Evolutionary conservation across 1,284 basidiomycete species (phyloP).

Genomic region (Fistulina hepatica): DNA sequence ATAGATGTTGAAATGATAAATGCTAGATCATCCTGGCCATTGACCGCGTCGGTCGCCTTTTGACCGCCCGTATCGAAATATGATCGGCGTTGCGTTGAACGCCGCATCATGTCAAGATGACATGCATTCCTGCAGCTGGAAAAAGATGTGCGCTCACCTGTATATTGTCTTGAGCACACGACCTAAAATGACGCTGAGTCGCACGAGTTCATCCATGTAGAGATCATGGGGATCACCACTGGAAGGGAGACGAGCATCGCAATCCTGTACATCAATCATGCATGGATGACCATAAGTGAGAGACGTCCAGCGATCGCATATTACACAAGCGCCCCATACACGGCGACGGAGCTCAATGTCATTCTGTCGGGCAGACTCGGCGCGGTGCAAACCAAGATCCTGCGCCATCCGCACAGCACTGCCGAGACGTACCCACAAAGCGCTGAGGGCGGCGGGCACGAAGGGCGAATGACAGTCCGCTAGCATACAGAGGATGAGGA

Average conservation of each 20-base stretch:
- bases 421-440: constrained; percentile 67
- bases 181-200: constrained; percentile 79
- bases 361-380: constrained; percentile 63
- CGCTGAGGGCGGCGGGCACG: constrained; percentile 66
- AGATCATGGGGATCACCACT: constrained; percentile 61
- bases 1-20: constrained; percentile 9
- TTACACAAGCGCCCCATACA: constrained; percentile 85
- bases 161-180: constrained; percentile 87
- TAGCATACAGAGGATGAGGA: constrained; percentile 77
- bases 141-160: constrained; percentile 35
- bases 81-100: too few relatives aligned
- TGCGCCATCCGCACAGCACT: constrained; percentile 87
- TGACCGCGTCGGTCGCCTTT: neutral
- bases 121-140: too few relatives aligned
- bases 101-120: too few relatives aligned
- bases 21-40: constrained; percentile 3
- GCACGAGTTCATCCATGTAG: constrained; percentile 79
- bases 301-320: constrained; percentile 84
- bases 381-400: constrained; percentile 84
- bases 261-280: constrained; percentile 90
- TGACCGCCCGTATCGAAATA: too few relatives aligned
- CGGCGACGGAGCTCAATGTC: constrained; percentile 74
- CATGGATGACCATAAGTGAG: constrained; percentile 77
- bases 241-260: constrained; percentile 80
- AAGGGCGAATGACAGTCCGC: constrained; percentile 72